Conservation (phyloP, 139 green algal genomes). For the Chlorella sp. region DNA sequence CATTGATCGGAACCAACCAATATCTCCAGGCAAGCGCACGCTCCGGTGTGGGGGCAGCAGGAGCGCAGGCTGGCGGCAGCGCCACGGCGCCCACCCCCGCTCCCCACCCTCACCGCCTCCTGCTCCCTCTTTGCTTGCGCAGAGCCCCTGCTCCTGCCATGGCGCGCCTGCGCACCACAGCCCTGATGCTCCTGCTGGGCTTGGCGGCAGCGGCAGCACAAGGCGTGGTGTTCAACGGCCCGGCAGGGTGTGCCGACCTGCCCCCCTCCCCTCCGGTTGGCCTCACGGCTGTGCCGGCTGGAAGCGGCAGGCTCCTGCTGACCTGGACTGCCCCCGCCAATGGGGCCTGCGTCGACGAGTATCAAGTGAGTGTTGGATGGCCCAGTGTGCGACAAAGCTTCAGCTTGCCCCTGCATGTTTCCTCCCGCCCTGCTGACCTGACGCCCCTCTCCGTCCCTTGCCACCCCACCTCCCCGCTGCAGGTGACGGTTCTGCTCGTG, state of each 20-base stretch:
- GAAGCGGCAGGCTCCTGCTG: neutral
- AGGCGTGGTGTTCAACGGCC: neutral
- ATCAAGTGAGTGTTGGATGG: neutral
- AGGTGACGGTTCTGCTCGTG: slow-evolving; percentile 4
- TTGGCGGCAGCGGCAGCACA: neutral
- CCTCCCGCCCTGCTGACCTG: no score
- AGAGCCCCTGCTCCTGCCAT: no score
- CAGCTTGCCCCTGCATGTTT: no score
- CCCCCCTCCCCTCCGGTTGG: neutral
- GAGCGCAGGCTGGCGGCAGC: no score
- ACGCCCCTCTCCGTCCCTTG: neutral
- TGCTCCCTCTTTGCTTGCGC: no score
- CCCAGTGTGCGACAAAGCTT: neutral
- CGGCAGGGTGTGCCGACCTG: neutral
- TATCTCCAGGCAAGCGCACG: no score
- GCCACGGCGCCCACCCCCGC: no score
- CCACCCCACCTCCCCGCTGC: neutral
- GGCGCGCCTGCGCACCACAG: no score
- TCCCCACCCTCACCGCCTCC: no score
- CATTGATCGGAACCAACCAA: no score
- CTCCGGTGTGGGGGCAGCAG: no score
- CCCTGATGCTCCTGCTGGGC: neutral
- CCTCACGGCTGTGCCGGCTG: neutral
- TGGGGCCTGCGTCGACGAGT: slow-evolving; percentile 17
- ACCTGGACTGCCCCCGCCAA: slow-evolving; percentile 1